Base-by-base conservation (phyloP, 2,329 filamentous ascomycete species). In the Mollisiaceae sp. region DNA sequence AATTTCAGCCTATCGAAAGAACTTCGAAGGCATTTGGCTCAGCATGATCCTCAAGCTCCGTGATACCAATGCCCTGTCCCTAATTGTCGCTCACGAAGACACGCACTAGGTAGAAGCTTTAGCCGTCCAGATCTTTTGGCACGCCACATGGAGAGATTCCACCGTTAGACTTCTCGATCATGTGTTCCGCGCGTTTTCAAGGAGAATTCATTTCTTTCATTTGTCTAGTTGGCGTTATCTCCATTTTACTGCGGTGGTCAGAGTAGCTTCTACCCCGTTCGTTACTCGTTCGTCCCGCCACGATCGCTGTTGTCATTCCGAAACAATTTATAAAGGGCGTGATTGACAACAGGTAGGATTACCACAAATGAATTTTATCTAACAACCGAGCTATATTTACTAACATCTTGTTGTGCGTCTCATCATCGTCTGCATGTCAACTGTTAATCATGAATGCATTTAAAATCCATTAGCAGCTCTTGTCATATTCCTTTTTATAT, bases 1-100 rank as follows among this genome's bases (percentile, higher is more conserved):
- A 63, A 27, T 9, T 67, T 60, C 20, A 8, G 55, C 27, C 43
- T 63, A 2, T 39, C 14, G 1, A 67, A 67, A 61, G 66, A 67
- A 36, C 57, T 67, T 1, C 32, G 20, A 18, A 47, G 66, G 9
- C 66, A 67, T 57, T 47, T 22, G 14, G 22, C 41, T n/a, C 20
- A 18, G 11, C 62, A 60, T 24, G 15, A 59, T 24, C 39, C 47
- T 14, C 15, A 52, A 20, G 43, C 52, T 41, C 41, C 35, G 18
- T 54, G 64, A n/a, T 52, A 35, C n/a, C 47, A 12, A 27, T 65
- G 64, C 50, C 64, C 60, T 38, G 55, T 59, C 4, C 8, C 12
- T 6, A 41, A 36, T 12, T 63, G 64, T 59, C 47, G 22, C 12
- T 22, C 32, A 15, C 18, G 55, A 22, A 56, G 56, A 32, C 14